Base-by-base conservation (phyloP, 345 rosid genomes). In the Boechera stricta region DNA sequence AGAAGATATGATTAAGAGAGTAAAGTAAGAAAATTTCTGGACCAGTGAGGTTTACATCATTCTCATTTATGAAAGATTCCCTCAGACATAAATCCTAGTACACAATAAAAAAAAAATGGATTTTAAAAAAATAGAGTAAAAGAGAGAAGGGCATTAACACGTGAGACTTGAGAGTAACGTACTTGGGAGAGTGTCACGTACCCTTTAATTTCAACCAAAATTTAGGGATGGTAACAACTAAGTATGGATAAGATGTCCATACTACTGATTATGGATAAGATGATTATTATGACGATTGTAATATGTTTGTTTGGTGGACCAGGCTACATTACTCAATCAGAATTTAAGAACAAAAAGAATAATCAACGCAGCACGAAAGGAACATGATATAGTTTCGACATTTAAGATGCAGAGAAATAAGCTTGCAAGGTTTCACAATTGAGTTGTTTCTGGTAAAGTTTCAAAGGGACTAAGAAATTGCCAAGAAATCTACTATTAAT, bases 21-120 rank as follows among this genome's bases (percentile, higher is more conserved):
- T 24, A 6, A 33, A n/a, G 29, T 2, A 47, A 32, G 66, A 56
- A 64, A 45, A 5, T 56, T 29, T 77, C 18, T 64, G 61, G 60
- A 64, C 81, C 81, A 71, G 44, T 57, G 45, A 29, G 58, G 76
- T 29, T 16, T 47, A 21, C 51, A 64, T 77, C 77, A 54, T 16
- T 51, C 47, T 33, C 63, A 68, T 52, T 69, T 32, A 60, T 60
- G 28, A 31, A 62, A 61, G 71, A 63, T 61, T 68, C 69, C 64
- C 1, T 60, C 28, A 10, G 13, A 31, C 67, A 65, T 6, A 7
- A 76, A 76, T 69, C 80, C 52, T 77, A 47, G 72, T 70, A 77
- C 76, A 71, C 60, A 38, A 59, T 9, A 5, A 57, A 62, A 47
- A 15, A 26, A 12, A 41, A 41, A 41, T 41, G 4, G 4, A 51